phyloP scores from a whole-genome alignment of 2,329 filamentous ascomycete species.

The Cladosporium sp. region DNA sequence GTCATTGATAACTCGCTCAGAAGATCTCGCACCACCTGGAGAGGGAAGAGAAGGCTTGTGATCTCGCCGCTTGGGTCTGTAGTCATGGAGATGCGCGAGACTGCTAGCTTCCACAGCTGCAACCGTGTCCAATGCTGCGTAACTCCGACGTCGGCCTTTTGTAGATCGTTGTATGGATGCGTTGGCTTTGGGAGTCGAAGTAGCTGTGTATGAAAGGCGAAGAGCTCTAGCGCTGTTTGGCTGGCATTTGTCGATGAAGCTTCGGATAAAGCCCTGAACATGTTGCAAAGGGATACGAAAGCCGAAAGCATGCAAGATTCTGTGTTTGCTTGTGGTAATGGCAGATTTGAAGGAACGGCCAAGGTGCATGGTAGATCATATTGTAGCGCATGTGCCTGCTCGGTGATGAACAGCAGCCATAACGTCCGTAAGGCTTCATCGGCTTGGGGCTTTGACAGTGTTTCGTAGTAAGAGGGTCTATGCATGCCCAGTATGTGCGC shows the following conservation, averaged over 20 bases:
- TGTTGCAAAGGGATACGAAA: slow-evolving; percentile 17
- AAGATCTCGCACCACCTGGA: not conserved
- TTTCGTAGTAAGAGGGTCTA: slow-evolving; percentile 12
- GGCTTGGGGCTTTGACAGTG: not conserved
- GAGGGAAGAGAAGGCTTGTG: slow-evolving; percentile 14
- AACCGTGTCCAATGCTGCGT: slow-evolving; percentile 48
- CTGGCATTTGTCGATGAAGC: slow-evolving; percentile 1
- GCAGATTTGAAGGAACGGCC: slow-evolving; percentile 5
- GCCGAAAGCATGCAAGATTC: slow-evolving; percentile 8
- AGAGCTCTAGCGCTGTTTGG: not conserved
- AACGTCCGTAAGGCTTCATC: slow-evolving; percentile 10
- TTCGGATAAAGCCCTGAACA: slow-evolving; percentile 14
- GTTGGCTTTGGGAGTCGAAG: slow-evolving; percentile 4
- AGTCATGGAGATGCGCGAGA: slow-evolving; percentile 34
- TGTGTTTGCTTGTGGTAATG: not conserved
- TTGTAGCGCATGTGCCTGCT: slow-evolving; percentile 16
- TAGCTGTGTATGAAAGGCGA: slow-evolving; percentile 6
- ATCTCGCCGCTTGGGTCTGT: slow-evolving; percentile 1
- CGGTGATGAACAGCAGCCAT: slow-evolving; percentile 20
- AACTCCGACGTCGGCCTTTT: slow-evolving; percentile 47
- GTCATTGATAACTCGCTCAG: slow-evolving; percentile 34
- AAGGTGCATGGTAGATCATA: slow-evolving; percentile 14
- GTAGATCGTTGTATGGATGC: slow-evolving; percentile 25
- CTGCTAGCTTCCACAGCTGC: slow-evolving; percentile 46
- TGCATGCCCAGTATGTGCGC: slow-evolving; percentile 17